Conservation (phyloP, 2,329 filamentous ascomycete species). For the Claviceps africana region DNA sequence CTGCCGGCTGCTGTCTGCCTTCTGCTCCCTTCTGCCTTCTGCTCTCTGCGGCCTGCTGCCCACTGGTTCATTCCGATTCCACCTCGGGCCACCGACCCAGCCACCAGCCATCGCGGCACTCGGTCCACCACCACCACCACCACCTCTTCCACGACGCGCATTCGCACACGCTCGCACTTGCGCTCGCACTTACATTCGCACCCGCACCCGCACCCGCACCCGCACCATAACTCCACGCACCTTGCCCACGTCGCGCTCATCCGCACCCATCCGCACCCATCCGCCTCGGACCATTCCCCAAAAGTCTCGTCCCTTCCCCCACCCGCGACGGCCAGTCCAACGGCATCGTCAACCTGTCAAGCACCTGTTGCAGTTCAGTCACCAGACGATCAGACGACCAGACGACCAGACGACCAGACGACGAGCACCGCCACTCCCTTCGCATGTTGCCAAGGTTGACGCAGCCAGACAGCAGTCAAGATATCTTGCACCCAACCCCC, state of each 20-base stretch:
- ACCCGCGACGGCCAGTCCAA: neutral
- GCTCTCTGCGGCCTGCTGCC: neutral
- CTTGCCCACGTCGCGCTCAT: neutral
- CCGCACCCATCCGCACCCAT: neutral
- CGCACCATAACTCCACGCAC: neutral
- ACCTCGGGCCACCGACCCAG: conserved; percentile 1
- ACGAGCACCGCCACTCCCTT: neutral
- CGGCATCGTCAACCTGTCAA: neutral
- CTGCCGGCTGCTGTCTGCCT: neutral
- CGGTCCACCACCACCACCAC: neutral
- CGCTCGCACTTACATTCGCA: neutral
- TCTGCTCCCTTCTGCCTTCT: too few relatives aligned
- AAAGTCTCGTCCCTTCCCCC: neutral
- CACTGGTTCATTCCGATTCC: conserved; percentile 1
- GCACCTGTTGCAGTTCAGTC: neutral
- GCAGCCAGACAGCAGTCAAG: neutral
- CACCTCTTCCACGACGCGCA: neutral
- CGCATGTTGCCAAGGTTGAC: neutral
- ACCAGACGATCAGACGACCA: neutral
- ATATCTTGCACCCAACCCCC: neutral
- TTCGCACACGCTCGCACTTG: neutral
- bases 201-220: neutral
- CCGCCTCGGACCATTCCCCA: neutral
- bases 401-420: neutral
- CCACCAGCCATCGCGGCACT: neutral